These are phyloP conservation scores for Papiliotrema laurentii DNA, from an alignment of 1,284 basidiomycete genomes.

Conservation along the genomic window DNA sequence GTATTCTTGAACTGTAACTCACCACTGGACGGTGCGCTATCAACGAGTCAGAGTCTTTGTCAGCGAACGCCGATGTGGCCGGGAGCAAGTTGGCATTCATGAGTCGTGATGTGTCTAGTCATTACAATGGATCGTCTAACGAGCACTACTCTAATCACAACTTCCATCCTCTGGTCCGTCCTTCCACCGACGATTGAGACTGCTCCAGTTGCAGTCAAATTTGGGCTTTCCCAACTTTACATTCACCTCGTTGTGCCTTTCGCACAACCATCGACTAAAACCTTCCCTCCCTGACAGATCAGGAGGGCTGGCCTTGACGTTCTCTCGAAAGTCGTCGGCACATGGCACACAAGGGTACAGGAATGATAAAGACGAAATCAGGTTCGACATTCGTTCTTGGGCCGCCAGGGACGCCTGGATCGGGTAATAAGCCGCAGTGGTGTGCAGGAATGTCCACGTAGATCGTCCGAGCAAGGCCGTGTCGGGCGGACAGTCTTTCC, in stretches of 20 bases:
- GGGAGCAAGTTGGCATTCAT: too few species aligned
- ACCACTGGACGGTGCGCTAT: background rate
- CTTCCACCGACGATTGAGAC: constrained; percentile 79
- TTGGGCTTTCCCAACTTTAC: constrained; percentile 70
- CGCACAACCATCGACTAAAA: constrained; percentile 80
- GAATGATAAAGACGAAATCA: constrained; percentile 69
- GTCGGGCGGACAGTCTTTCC: constrained; percentile 49
- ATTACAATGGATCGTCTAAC: background rate
- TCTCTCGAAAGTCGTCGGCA: constrained; percentile 66
- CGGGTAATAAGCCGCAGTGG: constrained; percentile 91
- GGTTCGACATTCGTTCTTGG: constrained; percentile 70
- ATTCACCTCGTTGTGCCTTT: constrained; percentile 88
- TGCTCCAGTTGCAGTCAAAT: constrained; percentile 68
- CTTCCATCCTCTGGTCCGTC: constrained; percentile 81
- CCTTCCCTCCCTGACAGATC: constrained; percentile 64
- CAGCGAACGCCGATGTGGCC: too few species aligned
- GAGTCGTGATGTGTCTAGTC: too few species aligned
- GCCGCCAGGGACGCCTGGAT: constrained; percentile 64
- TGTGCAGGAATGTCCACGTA: constrained; percentile 94
- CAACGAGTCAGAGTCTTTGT: too few species aligned
- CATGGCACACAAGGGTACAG: constrained; percentile 85
- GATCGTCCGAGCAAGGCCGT: constrained; percentile 78
- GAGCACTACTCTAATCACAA: constrained; percentile 59
- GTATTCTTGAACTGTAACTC: constrained; percentile 10
- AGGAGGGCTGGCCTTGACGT: constrained; percentile 63